Conservation (phyloP, 192 early-diverging fungal species). For the Chytriomyces confervae region DNA sequence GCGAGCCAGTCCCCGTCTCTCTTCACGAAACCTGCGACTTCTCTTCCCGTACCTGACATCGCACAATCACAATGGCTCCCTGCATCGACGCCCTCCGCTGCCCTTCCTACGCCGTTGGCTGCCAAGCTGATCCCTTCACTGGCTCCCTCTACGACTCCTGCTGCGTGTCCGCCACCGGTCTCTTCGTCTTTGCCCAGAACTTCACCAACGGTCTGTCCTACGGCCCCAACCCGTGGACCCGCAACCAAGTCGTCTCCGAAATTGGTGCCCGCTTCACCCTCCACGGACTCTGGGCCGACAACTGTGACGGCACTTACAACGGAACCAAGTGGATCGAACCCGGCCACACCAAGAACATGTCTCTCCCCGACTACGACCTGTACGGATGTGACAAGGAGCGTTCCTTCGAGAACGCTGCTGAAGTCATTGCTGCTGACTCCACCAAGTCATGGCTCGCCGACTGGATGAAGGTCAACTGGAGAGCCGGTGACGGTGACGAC, state of each 20-base stretch:
- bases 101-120: slow-evolving; percentile 22
- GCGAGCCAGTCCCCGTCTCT: too few species aligned
- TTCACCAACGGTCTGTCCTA: slow-evolving; percentile 59
- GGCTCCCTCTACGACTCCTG: slow-evolving; percentile 40
- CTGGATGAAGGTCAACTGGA: slow-evolving; percentile 70
- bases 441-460: slow-evolving; percentile 32
- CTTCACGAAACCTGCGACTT: too few species aligned
- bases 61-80: neutral
- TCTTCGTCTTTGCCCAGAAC: slow-evolving; percentile 63
- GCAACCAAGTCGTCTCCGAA: slow-evolving; percentile 5
- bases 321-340: slow-evolving; percentile 13
- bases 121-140: slow-evolving; percentile 18
- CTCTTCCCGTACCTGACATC: too few species aligned
- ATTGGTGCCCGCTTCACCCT: slow-evolving; percentile 59
- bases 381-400: slow-evolving; percentile 61
- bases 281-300: slow-evolving; percentile 82
- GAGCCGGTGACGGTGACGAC: slow-evolving; percentile 74
- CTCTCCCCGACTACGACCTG: slow-evolving; percentile 64
- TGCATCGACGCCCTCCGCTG: neutral
- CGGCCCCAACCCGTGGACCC: slow-evolving; percentile 29
- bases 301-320: slow-evolving; percentile 58
- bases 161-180: slow-evolving; percentile 60
- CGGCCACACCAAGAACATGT: slow-evolving; percentile 23
- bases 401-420: slow-evolving; percentile 53
- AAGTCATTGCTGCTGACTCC: slow-evolving; percentile 17